Percentiles rank a stretch among this genome's conserved stretches.
Conservation (phyloP, 805 yeast genomes). For the Sugiyamaella marilandica region DNA sequence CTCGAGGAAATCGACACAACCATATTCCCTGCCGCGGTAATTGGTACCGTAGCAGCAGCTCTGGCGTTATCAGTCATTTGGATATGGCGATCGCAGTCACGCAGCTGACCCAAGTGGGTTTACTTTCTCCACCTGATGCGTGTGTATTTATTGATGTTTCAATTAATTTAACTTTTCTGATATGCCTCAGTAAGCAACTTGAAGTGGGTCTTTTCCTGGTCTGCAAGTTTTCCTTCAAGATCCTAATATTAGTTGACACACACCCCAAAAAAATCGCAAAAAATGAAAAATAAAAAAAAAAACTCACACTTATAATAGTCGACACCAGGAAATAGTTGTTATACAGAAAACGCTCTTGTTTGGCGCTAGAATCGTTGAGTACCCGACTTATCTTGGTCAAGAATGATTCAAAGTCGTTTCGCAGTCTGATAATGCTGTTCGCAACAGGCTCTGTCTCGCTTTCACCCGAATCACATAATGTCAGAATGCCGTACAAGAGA, state of each 20-base stretch:
- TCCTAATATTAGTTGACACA: conserved; percentile 30
- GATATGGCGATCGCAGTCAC: not conserved
- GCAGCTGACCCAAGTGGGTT: no score
- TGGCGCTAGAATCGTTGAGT: conserved; percentile 28
- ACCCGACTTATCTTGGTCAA: conserved; percentile 61
- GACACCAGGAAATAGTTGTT: conserved; percentile 62
- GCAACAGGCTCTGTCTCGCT: conserved; percentile 63
- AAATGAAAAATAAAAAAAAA: not conserved
- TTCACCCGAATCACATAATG: conserved; percentile 40
- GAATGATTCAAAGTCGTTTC: conserved; percentile 75
- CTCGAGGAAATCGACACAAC: conserved; percentile 53
- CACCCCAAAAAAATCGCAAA: no score
- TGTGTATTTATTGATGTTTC: not conserved
- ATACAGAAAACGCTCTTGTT: conserved; percentile 64
- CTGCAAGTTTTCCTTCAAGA: conserved; percentile 41
- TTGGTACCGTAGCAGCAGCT: conserved; percentile 4
- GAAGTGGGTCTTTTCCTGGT: conserved; percentile 43
- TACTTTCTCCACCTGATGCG: no score
- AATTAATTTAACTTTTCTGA: conserved; percentile 7
- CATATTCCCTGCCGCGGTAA: conserved; percentile 44
- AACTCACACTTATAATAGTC: conserved; percentile 41
- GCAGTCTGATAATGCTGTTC: conserved; percentile 59
- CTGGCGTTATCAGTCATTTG: conserved; percentile 3
- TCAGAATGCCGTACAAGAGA: conserved; percentile 63
- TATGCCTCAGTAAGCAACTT: conserved; percentile 43